A percentile compares a stretch with the other conserved stretches of the same genome.
phyloP scores from a whole-genome alignment of 495 filamentous ascomycete genomes.

The Oidiodendron maius region DNA sequence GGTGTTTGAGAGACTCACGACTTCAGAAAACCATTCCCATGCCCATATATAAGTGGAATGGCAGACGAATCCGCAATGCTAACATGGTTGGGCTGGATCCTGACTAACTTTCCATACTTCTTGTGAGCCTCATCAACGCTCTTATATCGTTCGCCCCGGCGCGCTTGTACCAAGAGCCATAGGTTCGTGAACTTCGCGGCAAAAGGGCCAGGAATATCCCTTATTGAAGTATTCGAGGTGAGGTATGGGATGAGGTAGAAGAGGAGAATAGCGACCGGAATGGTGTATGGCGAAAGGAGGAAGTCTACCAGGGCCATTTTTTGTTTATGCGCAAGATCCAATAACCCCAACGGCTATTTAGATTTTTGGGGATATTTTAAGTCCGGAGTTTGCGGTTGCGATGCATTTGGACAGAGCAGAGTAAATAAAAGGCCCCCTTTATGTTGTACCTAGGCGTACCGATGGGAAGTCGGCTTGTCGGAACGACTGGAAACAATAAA shows the following conservation, averaged over 20 bases:
- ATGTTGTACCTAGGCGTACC: too few species aligned
- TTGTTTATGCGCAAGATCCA: too few species aligned
- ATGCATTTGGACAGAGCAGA: too few species aligned
- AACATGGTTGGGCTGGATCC: constrained; percentile 32
- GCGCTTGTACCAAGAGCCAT: constrained; percentile 40
- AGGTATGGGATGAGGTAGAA: constrained; percentile 69
- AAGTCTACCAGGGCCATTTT: constrained; percentile 42
- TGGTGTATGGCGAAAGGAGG: constrained; percentile 53
- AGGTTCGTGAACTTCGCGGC: constrained; percentile 38
- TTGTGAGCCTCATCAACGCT: constrained; percentile 35
- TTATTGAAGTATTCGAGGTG: constrained; percentile 44
- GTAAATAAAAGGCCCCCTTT: too few species aligned
- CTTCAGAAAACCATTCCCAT: constrained; percentile 69
- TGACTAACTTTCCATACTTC: constrained; percentile 32
- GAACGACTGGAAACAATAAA: too few species aligned
- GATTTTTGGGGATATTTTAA: too few species aligned
- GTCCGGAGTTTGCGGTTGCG: too few species aligned
- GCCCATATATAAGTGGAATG: constrained; percentile 60
- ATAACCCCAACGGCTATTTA: too few species aligned
- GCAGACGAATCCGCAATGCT: constrained; percentile 22
- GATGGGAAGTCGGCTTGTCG: too few species aligned
- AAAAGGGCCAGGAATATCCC: constrained; percentile 41
- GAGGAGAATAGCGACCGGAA: constrained; percentile 43
- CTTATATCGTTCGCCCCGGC: constrained; percentile 50
- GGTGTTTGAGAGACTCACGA: constrained; percentile 33